Percentiles rank a stretch among this genome's conserved stretches.
Conservation (phyloP, 768 basidiomycete genomes). For the Termitomyces titanicus region DNA sequence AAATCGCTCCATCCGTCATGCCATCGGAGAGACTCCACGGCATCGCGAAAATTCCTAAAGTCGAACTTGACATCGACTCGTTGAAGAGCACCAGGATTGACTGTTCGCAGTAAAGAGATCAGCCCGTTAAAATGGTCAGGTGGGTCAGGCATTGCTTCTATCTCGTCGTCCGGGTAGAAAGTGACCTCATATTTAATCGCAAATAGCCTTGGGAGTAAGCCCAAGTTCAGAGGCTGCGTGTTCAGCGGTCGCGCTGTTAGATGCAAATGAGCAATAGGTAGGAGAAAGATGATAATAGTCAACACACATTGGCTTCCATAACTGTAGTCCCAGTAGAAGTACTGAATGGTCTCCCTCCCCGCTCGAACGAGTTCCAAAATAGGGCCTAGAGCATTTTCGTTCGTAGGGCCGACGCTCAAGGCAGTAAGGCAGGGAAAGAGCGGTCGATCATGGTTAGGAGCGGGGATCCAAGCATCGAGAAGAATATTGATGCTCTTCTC, state of each 20-base stretch:
- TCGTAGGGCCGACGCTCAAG: background rate
- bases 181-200: conserved; percentile 11
- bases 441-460: background rate
- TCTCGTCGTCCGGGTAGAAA: conserved; percentile 5
- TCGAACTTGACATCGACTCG: conserved; percentile 3
- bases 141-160: background rate
- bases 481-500: conserved; percentile 3
- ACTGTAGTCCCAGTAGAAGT: conserved; percentile 10
- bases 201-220: background rate
- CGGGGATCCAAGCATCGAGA: background rate
- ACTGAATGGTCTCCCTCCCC: conserved; percentile 3
- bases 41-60: background rate
- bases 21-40: background rate
- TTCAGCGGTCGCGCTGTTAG: conserved; percentile 2
- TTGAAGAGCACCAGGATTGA: background rate
- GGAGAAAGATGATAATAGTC: background rate
- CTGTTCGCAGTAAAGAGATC: conserved; percentile 3
- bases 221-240: background rate
- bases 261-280: background rate
- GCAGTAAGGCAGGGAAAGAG: conserved; percentile 3
- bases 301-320: conserved; percentile 4
- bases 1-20: conserved; percentile 5
- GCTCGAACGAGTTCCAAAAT: conserved; percentile 1
- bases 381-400: background rate
- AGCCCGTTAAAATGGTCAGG: conserved; percentile 9